Conservation (phyloP, 208 protist genomes). For the Dictyostelium gargantuum region DNA sequence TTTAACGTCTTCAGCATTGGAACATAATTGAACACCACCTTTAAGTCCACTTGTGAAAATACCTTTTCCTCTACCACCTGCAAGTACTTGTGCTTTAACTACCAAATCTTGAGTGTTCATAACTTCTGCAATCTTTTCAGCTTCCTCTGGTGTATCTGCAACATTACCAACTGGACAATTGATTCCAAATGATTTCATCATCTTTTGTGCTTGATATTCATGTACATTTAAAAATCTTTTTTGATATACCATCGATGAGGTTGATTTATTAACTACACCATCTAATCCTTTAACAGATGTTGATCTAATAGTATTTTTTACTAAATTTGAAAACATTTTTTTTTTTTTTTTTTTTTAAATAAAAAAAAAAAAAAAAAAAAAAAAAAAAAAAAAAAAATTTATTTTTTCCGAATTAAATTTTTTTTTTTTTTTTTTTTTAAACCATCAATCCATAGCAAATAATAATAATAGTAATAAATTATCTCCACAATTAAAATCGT, state of each 20-base stretch:
- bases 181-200: slow-evolving; percentile 69
- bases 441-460: too few relatives aligned
- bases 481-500: background rate
- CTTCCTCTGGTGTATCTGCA: slow-evolving; percentile 71
- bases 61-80: slow-evolving; percentile 81
- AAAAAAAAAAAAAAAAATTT: too few relatives aligned
- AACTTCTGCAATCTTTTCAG: slow-evolving; percentile 46
- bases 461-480: too few relatives aligned
- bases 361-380: too few relatives aligned
- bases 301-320: background rate
- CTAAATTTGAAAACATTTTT: background rate
- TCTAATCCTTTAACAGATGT: background rate
- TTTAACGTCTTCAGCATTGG: slow-evolving; percentile 49
- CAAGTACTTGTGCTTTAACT: slow-evolving; percentile 80
- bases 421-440: too few relatives aligned
- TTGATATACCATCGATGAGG: background rate
- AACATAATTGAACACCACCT: slow-evolving; percentile 74
- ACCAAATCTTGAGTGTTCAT: slow-evolving; percentile 67
- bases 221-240: slow-evolving; percentile 75
- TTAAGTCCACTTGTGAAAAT: slow-evolving; percentile 73
- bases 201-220: slow-evolving; percentile 74
- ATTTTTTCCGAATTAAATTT: too few relatives aligned
- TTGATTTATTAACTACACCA: background rate
- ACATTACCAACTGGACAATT: slow-evolving; percentile 62
- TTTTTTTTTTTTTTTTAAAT: background rate